Conservation (phyloP, 2,329 filamentous ascomycete genomes). For the Orbilia oligospora region DNA sequence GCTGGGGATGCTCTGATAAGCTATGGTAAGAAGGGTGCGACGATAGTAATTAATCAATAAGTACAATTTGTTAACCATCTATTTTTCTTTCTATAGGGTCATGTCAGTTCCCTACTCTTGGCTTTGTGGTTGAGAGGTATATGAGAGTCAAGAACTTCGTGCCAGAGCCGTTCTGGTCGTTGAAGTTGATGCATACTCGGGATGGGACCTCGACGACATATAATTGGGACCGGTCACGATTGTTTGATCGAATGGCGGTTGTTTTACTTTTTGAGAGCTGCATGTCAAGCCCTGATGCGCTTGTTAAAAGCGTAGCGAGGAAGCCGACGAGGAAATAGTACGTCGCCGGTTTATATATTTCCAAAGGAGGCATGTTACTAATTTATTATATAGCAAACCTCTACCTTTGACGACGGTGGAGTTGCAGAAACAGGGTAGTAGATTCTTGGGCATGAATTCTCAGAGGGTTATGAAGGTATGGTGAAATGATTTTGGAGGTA, state of each 20-base stretch:
- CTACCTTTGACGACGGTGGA: constrained; percentile 95
- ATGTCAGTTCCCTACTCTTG: constrained; percentile 96
- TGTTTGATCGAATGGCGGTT: constrained; percentile 89
- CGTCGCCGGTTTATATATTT: not conserved
- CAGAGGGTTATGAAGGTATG: constrained; percentile 85
- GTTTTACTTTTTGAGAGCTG: constrained; percentile 89
- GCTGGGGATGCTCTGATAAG: constrained; percentile 77
- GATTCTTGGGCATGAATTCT: constrained; percentile 89
- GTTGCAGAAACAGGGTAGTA: constrained; percentile 93
- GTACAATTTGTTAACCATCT: constrained; percentile 36
- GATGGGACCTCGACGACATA: constrained; percentile 86
- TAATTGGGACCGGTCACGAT: constrained; percentile 82
- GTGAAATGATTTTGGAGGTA: not conserved
- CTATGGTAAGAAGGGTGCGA: constrained; percentile 75
- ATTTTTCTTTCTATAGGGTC: constrained; percentile 72
- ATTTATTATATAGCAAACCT: constrained; percentile 73
- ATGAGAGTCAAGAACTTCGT: constrained; percentile 94
- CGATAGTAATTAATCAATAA: no score
- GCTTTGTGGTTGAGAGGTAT: constrained; percentile 97
- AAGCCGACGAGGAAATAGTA: constrained; percentile 91
- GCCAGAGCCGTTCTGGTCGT: constrained; percentile 91
- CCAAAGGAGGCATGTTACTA: not conserved
- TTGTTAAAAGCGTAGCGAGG: constrained; percentile 86
- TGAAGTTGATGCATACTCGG: constrained; percentile 84
- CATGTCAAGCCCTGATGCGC: constrained; percentile 80